Percentiles rank a stretch among this genome's conserved stretches.
These are phyloP conservation scores for Ophiostoma sp. DNA, from an alignment of 2,329 filamentous ascomycete species.

Conservation along the genomic window DNA sequence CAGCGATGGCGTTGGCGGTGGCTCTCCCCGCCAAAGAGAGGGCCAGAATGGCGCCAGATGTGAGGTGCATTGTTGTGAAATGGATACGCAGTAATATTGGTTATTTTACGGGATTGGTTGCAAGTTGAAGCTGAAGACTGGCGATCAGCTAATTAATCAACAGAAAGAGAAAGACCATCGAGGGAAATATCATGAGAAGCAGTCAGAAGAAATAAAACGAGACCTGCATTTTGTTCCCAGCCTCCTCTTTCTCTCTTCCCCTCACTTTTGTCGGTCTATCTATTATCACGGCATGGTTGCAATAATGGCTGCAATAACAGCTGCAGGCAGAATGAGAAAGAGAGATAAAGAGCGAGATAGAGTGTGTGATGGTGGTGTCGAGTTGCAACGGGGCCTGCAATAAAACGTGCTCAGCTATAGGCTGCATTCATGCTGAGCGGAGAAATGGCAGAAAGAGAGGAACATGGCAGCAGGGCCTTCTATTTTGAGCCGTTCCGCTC, in stretches of 20 bases:
- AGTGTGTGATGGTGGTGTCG: background rate
- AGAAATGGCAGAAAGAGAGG: background rate
- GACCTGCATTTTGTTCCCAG: background rate
- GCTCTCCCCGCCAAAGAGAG: background rate
- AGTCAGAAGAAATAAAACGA: background rate
- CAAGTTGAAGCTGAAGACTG: too few species aligned
- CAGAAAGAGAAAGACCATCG: background rate
- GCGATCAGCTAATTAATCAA: background rate
- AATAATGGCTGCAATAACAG: background rate
- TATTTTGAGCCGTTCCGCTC: background rate
- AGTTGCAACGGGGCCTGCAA: background rate
- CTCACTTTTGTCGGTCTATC: background rate
- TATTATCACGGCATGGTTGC: constrained; percentile 14
- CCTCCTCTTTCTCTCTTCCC: background rate
- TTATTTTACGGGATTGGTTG: too few species aligned
- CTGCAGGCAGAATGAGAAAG: background rate
- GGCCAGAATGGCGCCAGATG: background rate
- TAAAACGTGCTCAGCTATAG: constrained; percentile 4
- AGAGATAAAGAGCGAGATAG: background rate
- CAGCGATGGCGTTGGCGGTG: background rate
- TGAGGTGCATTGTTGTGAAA: background rate
- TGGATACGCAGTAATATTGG: background rate
- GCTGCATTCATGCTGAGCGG: background rate
- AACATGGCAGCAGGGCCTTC: constrained; percentile 8
- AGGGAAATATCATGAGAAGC: background rate